Percentiles rank a stretch among this genome's conserved stretches.
Conservation (phyloP, 2,329 filamentous ascomycete genomes). For the Phaeosphaeriaceae sp. region DNA sequence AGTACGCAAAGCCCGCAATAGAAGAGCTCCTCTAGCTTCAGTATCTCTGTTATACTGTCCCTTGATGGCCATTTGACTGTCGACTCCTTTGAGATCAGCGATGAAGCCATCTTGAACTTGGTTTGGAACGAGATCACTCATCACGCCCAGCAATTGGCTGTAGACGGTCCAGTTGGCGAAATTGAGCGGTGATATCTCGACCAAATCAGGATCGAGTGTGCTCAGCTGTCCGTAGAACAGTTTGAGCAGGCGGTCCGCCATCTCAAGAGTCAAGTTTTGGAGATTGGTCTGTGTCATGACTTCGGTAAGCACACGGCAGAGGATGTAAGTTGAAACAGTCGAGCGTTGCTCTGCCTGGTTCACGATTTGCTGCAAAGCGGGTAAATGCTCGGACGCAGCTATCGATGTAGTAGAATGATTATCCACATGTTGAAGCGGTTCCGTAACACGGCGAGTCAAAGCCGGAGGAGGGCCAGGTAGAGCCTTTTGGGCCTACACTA, state of each 20-base stretch:
- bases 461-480: constrained; percentile 29
- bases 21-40: constrained; percentile 84
- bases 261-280: constrained; percentile 81
- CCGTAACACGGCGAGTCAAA: constrained; percentile 47
- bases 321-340: constrained; percentile 92
- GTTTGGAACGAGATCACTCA: constrained; percentile 91
- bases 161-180: constrained; percentile 97
- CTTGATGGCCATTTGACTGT: constrained; percentile 78
- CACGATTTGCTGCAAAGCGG: constrained; percentile 71
- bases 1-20: constrained; percentile 91
- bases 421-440: constrained; percentile 38
- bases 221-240: constrained; percentile 98
- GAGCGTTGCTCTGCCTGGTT: constrained; percentile 86
- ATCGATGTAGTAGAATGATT: constrained; percentile 31
- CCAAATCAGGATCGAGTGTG: constrained; percentile 81
- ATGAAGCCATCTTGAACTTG: constrained; percentile 85
- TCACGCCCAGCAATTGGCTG: constrained; percentile 88
- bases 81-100: constrained; percentile 76
- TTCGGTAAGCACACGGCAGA: constrained; percentile 91
- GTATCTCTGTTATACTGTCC: constrained; percentile 70
- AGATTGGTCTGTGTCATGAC: constrained; percentile 91
- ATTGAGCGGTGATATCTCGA: constrained; percentile 78
- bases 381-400: constrained; percentile 38
- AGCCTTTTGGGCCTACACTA: constrained; percentile 38
- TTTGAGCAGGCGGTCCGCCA: constrained; percentile 91